These are phyloP conservation scores for Bathelium albidoporum DNA, from an alignment of 495 filamentous ascomycete genomes.

Conservation along the genomic window DNA sequence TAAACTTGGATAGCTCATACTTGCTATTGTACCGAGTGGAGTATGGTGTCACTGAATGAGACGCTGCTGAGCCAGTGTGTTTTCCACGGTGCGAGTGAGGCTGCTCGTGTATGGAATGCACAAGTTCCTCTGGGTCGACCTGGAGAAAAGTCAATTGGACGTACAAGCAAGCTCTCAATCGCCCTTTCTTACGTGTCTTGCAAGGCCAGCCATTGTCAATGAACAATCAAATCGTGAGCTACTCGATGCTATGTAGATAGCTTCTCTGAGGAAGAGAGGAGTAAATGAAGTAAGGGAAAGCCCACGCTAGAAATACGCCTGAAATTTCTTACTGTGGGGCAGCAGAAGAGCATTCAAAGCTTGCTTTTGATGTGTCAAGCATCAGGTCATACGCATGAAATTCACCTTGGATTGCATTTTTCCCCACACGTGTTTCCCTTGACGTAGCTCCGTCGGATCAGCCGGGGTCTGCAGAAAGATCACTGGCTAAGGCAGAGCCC, in stretches of 20 bases:
- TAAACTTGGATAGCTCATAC: slow-evolving; percentile 57
- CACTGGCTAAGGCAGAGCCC: not conserved
- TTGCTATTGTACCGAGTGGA: slow-evolving; percentile 51
- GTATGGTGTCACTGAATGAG: slow-evolving; percentile 50
- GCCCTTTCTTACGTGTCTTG: slow-evolving; percentile 10
- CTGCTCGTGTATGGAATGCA: slow-evolving; percentile 41
- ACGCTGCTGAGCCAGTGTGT: slow-evolving; percentile 32
- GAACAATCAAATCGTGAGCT: not conserved
- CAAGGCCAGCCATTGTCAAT: slow-evolving; percentile 8
- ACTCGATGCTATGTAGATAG: too few relatives aligned
- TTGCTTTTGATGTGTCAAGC: not conserved
- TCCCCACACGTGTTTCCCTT: not conserved
- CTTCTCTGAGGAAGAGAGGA: not conserved
- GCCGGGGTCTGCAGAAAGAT: not conserved
- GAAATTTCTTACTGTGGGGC: not conserved
- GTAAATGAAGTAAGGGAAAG: not conserved
- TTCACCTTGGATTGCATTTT: not conserved
- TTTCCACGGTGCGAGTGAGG: slow-evolving; percentile 33
- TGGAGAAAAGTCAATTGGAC: slow-evolving; percentile 16
- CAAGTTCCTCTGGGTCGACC: slow-evolving; percentile 54
- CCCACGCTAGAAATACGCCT: not conserved
- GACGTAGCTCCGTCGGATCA: not conserved
- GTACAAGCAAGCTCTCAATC: too few relatives aligned
- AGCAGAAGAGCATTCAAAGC: not conserved
- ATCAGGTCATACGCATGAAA: not conserved